Conservation (phyloP, 2,329 filamentous ascomycete genomes). For the Paraconiothyrium sp. region DNA sequence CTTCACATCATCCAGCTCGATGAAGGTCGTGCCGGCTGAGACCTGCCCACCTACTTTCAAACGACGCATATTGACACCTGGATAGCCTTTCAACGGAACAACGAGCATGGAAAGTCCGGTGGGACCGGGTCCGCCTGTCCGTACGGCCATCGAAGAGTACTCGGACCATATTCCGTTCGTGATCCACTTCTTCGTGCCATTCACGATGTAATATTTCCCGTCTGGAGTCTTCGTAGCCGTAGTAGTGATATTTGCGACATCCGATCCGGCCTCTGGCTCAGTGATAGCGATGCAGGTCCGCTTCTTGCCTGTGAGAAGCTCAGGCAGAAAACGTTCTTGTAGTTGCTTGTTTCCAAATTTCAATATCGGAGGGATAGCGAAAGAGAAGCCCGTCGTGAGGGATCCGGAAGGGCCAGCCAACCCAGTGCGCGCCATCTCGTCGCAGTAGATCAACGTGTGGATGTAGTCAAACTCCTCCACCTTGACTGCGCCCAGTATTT, state of each 20-base stretch:
- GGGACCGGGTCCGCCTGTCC: constrained; percentile 65
- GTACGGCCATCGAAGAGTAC: constrained; percentile 69
- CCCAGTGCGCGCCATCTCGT: constrained; percentile 73
- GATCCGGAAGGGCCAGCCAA: constrained; percentile 70
- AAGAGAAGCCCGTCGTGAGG: constrained; percentile 75
- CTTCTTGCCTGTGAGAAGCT: constrained; percentile 72
- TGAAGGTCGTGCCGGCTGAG: constrained; percentile 66
- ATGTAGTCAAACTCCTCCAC: constrained; percentile 80
- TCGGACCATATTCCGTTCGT: constrained; percentile 69
- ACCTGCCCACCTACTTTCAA: constrained; percentile 73
- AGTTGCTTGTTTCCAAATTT: constrained; percentile 71
- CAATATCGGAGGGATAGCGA: constrained; percentile 74
- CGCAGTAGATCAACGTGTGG: constrained; percentile 74
- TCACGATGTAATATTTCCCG: constrained; percentile 75
- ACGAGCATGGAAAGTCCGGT: constrained; percentile 67
- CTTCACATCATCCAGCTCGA: constrained; percentile 65
- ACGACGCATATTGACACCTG: constrained; percentile 73
- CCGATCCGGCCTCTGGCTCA: constrained; percentile 76
- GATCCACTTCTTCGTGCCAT: constrained; percentile 75
- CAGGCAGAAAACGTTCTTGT: constrained; percentile 72
- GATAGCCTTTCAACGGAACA: constrained; percentile 70
- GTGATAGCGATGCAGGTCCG: constrained; percentile 81
- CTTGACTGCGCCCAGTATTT: constrained; percentile 71
- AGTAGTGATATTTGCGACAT: constrained; percentile 71
- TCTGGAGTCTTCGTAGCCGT: constrained; percentile 76